A percentile compares a stretch with the other conserved stretches of the same genome.
Evolutionary conservation across 2,329 filamentous ascomycete species (phyloP).

Genomic region (Fusarium sp.): DNA sequence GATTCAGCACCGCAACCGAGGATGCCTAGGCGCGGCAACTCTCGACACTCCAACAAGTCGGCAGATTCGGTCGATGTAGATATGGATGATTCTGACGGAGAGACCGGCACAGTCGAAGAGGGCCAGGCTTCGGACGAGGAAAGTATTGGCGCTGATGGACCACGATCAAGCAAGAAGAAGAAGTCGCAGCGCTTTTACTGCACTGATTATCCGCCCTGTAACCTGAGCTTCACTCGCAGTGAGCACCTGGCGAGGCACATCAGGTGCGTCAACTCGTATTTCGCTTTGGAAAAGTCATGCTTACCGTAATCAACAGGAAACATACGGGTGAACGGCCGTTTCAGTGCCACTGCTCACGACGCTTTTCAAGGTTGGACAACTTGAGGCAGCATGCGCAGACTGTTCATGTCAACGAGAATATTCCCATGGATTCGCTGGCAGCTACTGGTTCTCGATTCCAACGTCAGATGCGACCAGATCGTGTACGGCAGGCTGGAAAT

Average conservation of each 20-base stretch:
- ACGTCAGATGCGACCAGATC: slow-evolving; percentile 88
- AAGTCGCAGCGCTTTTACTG: slow-evolving; percentile 97
- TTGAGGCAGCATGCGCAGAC: slow-evolving; percentile 97
- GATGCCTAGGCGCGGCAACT: slow-evolving; percentile 60
- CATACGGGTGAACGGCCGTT: slow-evolving; percentile 98
- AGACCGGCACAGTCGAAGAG: slow-evolving; percentile 62
- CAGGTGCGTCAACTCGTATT: slow-evolving; percentile 64
- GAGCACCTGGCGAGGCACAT: slow-evolving; percentile 97
- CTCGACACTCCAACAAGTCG: slow-evolving; percentile 72
- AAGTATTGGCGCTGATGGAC: slow-evolving; percentile 71
- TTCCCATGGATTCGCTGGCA: slow-evolving; percentile 91
- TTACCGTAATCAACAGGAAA: slow-evolving; percentile 70
- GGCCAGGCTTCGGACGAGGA: slow-evolving; percentile 73
- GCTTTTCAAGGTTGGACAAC: slow-evolving; percentile 95
- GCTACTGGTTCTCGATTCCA: slow-evolving; percentile 94
- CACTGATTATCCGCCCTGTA: slow-evolving; percentile 93
- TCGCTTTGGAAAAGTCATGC: slow-evolving; percentile 4
- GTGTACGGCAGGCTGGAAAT: slow-evolving; percentile 78
- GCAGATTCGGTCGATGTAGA: slow-evolving; percentile 76
- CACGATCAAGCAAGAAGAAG: slow-evolving; percentile 90
- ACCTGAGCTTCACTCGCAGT: slow-evolving; percentile 93
- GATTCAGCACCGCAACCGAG: slow-evolving; percentile 57
- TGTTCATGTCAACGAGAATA: slow-evolving; percentile 97
- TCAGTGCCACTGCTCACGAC: slow-evolving; percentile 92
- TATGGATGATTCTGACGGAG: slow-evolving; percentile 81